Conservation (phyloP, 768 basidiomycete genomes). For the Termitomyces sp. region DNA sequence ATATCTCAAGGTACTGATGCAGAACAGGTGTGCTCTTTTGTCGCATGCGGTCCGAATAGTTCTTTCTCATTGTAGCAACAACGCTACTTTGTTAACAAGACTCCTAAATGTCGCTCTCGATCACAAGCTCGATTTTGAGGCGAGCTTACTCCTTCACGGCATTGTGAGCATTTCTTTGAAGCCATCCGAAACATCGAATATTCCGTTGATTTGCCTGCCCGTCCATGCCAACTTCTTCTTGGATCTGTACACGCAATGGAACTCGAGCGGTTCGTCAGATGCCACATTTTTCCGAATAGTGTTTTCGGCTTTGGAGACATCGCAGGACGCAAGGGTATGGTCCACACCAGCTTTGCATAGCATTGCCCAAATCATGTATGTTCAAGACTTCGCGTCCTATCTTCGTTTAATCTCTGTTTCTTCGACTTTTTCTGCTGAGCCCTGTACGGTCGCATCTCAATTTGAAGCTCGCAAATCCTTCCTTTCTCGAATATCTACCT, state of each 20-base stretch:
- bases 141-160: constrained; percentile 32
- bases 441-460: background rate
- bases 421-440: constrained; percentile 10
- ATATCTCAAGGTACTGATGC: background rate
- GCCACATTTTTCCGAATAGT: constrained; percentile 27
- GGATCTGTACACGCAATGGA: constrained; percentile 38
- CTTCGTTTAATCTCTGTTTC: constrained; percentile 23
- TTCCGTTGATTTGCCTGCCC: constrained; percentile 33
- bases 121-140: constrained; percentile 37
- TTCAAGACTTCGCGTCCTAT: constrained; percentile 18
- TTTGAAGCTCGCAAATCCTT: background rate
- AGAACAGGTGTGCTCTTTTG: constrained; percentile 37
- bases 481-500: background rate
- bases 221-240: constrained; percentile 41
- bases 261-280: constrained; percentile 16
- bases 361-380: constrained; percentile 15
- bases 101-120: constrained; percentile 47
- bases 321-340: constrained; percentile 25
- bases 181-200: constrained; percentile 10
- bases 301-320: constrained; percentile 19
- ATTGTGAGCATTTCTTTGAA: constrained; percentile 35
- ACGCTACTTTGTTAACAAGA: constrained; percentile 41
- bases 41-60: constrained; percentile 49
- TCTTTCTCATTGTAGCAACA: constrained; percentile 35
- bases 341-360: constrained; percentile 34